phyloP scores from a whole-genome alignment of 441 rosid species.

The Adansonia gregorii region DNA sequence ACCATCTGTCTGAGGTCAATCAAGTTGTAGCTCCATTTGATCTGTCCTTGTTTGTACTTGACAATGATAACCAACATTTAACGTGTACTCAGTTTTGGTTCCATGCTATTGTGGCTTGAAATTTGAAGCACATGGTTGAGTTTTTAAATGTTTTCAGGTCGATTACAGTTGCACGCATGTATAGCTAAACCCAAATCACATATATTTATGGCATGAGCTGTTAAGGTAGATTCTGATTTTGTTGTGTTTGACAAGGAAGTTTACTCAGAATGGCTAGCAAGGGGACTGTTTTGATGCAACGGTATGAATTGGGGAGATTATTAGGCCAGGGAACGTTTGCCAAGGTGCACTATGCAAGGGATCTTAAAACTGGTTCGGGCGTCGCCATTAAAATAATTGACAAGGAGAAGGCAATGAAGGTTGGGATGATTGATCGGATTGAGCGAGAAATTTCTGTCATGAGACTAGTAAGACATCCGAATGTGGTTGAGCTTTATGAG shows the following conservation, averaged over 20 bases:
- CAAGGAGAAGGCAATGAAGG: conserved; percentile 68
- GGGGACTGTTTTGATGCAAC: conserved; percentile 66
- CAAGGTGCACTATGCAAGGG: conserved; percentile 70
- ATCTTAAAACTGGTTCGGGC: conserved; percentile 50
- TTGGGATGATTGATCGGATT: conserved; percentile 73
- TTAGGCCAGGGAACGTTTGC: conserved; percentile 92
- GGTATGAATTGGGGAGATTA: conserved; percentile 72
- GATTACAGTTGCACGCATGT: background rate
- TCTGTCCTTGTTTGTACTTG: conserved; percentile 21
- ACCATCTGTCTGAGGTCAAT: conserved; percentile 37
- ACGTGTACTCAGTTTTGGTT: conserved; percentile 23
- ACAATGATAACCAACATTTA: background rate
- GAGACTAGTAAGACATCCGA: conserved; percentile 71
- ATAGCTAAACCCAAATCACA: conserved; percentile 11
- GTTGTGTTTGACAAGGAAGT: background rate
- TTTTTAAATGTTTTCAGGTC: background rate
- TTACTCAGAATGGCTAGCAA: conserved; percentile 54
- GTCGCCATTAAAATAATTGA: conserved; percentile 83
- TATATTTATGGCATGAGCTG: conserved; percentile 10
- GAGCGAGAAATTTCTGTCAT: conserved; percentile 81
- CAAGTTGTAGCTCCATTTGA: conserved; percentile 42
- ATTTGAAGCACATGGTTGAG: conserved; percentile 61
- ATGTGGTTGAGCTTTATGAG: conserved; percentile 82
- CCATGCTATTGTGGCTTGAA: conserved; percentile 26
- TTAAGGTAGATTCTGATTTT: background rate